These are phyloP conservation scores for Entamoeba moshkovskii DNA, from an alignment of 208 protist species.

Conservation along the genomic window DNA sequence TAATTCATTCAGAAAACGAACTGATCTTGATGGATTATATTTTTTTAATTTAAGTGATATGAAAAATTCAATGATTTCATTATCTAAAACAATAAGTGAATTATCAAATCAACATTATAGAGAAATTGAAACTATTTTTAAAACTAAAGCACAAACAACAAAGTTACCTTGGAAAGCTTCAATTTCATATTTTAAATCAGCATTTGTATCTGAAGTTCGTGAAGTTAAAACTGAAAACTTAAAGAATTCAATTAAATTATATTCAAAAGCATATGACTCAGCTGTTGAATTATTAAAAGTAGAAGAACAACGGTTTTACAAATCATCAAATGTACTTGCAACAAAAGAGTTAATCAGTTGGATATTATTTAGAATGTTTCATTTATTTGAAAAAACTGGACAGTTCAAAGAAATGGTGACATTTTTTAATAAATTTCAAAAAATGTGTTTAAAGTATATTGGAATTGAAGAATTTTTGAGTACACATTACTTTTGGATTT, in stretches of 20 bases:
- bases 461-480: neutral
- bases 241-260: neutral
- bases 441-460: neutral
- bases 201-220: neutral
- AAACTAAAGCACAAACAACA: neutral
- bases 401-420: neutral
- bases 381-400: neutral
- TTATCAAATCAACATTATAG: neutral
- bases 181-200: neutral
- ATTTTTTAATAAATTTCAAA: neutral
- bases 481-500: neutral
- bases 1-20: neutral
- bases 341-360: neutral
- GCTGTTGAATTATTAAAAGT: neutral
- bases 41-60: neutral
- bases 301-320: neutral
- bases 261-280: neutral
- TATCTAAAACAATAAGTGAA: neutral
- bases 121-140: neutral
- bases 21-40: neutral
- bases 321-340: neutral
- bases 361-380: neutral
- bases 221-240: neutral
- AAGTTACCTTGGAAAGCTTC: neutral
- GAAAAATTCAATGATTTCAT: neutral